Evolutionary conservation across 1,284 basidiomycete species (phyloP).

Genomic region (Pulveroboletus sp.): DNA sequence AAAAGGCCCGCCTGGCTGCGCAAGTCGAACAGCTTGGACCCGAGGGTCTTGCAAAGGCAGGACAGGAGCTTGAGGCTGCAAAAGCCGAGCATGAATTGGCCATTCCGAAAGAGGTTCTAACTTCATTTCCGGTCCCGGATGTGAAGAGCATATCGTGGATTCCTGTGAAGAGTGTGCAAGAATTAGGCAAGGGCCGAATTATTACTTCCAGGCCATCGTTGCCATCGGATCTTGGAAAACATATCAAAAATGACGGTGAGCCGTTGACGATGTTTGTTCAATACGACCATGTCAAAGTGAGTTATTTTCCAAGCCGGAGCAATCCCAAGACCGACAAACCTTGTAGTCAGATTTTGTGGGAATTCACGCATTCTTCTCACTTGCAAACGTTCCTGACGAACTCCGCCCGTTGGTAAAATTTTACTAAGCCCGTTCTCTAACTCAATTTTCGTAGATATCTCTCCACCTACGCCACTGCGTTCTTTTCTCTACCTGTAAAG

Average conservation of each 20-base stretch:
- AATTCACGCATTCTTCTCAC: conserved; percentile 77
- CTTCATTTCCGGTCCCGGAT: conserved; percentile 82
- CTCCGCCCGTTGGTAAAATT: conserved; percentile 66
- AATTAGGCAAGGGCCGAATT: conserved; percentile 48
- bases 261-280: conserved; percentile 87
- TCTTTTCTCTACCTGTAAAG: conserved; percentile 88
- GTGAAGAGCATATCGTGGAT: conserved; percentile 95
- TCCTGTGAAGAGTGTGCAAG: conserved; percentile 79
- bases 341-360: conserved; percentile 88
- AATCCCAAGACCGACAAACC: conserved; percentile 5
- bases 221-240: conserved; percentile 48
- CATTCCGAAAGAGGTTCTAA: conserved; percentile 80
- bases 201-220: conserved; percentile 20
- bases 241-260: conserved; percentile 70
- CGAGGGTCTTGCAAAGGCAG: conserved; percentile 75
- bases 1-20: conserved; percentile 72
- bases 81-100: conserved; percentile 84
- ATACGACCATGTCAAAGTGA: conserved; percentile 82
- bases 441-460: conserved; percentile 53
- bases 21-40: conserved; percentile 76
- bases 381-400: conserved; percentile 64
- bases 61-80: conserved; percentile 71
- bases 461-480: conserved; percentile 79
- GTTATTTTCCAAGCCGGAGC: conserved; percentile 16
- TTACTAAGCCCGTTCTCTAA: neutral